phyloP scores from a whole-genome alignment of 345 rosid genomes.

The Gynandropsis gynandra region DNA sequence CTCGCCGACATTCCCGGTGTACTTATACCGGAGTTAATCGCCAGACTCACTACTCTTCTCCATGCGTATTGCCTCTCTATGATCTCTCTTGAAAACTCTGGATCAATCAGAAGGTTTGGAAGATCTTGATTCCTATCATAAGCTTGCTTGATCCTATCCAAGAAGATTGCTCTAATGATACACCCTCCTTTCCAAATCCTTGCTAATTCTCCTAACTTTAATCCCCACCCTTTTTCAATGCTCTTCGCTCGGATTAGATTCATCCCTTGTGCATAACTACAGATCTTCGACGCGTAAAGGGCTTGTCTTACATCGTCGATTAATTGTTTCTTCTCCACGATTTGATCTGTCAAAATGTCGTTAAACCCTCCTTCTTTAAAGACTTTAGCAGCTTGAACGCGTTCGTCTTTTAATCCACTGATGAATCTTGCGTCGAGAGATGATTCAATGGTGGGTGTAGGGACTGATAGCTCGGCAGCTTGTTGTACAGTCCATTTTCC shows the following conservation, averaged over 20 bases:
- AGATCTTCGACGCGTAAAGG: slow-evolving; percentile 88
- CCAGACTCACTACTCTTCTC: slow-evolving; percentile 84
- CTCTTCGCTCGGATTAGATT: slow-evolving; percentile 92
- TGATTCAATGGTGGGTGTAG: slow-evolving; percentile 88
- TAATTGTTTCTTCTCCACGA: slow-evolving; percentile 69
- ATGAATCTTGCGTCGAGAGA: slow-evolving; percentile 89
- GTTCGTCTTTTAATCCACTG: slow-evolving; percentile 87
- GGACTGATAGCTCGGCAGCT: slow-evolving; percentile 91
- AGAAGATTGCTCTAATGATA: slow-evolving; percentile 84
- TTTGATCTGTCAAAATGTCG: slow-evolving; percentile 50
- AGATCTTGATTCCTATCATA: slow-evolving; percentile 83
- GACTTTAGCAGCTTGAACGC: slow-evolving; percentile 77
- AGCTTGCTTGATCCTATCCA: slow-evolving; percentile 94
- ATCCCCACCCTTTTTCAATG: slow-evolving; percentile 72
- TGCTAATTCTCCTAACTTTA: slow-evolving; percentile 89
- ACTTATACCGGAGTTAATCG: slow-evolving; percentile 84
- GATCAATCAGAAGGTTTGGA: slow-evolving; percentile 87
- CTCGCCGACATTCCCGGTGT: slow-evolving; percentile 95
- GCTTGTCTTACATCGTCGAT: slow-evolving; percentile 84
- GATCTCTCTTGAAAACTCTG: slow-evolving; percentile 91
- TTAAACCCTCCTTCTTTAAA: slow-evolving; percentile 73
- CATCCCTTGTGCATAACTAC: slow-evolving; percentile 99
- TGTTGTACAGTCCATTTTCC: slow-evolving; percentile 99
- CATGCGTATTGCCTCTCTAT: slow-evolving; percentile 90
- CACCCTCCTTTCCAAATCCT: slow-evolving; percentile 99